Evolutionary conservation across 1,139 yeast species (phyloP), one percentile per base, ranked within the genome.

Genomic region (Trichomonascaceae sp.): DNA sequence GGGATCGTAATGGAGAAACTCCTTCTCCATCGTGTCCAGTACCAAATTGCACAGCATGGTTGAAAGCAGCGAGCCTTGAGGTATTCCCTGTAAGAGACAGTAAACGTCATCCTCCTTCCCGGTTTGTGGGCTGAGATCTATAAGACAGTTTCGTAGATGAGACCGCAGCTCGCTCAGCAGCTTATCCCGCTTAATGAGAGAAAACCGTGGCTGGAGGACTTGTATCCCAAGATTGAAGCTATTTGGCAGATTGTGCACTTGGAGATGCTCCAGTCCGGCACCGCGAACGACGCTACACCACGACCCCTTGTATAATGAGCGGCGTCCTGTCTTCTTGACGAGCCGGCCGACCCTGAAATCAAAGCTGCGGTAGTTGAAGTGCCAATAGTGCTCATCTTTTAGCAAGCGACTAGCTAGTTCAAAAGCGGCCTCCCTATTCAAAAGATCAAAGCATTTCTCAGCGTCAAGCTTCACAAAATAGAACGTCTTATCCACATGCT

Each of bases 41-140:
- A 81, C 71, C 4, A 85, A 48, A 44, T 85, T 82, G 44, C 94
- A 85, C 26, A 89, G 62, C 2, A 75, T 60, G 1, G 82, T 69
- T 43, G 94, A 92, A 13, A 87, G 56, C 1, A 78, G 74, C 5
- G 84, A 73, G 0, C 98, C 98, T 56, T 89, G 98, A 35, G 80
- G 89, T 0, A 89, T 67, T 0, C 98, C 98, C 8, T 62, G 56
- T 27, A 57, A 67, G 38, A 93, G 62, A 17, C 55, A 52, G 41
- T 57, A 72, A 3, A 59, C 55, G 2, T 45, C 45, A 11, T 20
- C 9, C 6, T 20, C 23, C 11, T 20, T 20, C 9, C 23, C 23
- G 6, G 23, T 8, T 20, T 20, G 6, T 11, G 23, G 23, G n/a
- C n/a, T 54, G 1, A 63, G 51, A 25, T 46, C 50, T 1, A 75